Percentiles rank a stretch among this genome's conserved stretches.
These are phyloP conservation scores for Arthrobotrys entomopaga DNA, from an alignment of 2,329 filamentous ascomycete species.

Conservation along the genomic window DNA sequence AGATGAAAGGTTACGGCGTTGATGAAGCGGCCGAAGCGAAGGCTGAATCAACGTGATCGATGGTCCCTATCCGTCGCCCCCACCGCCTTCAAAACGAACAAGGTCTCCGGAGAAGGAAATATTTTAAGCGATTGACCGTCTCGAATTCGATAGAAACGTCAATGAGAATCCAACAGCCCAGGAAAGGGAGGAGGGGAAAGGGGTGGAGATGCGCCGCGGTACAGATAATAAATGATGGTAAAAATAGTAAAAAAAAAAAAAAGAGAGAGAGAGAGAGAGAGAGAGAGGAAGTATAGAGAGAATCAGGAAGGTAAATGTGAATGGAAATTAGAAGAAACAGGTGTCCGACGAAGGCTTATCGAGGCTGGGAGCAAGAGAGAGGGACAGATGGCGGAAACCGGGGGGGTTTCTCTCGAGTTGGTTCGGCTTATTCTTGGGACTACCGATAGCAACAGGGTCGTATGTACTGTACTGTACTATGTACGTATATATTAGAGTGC, in stretches of 20 bases:
- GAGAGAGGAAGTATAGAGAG: background rate
- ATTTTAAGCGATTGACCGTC: conserved; percentile 22
- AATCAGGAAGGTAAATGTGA: conserved; percentile 11
- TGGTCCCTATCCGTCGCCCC: conserved; percentile 45
- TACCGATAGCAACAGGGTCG: no score
- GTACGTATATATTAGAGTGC: no score
- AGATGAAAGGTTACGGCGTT: conserved; percentile 15
- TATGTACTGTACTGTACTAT: no score
- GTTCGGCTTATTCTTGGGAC: no score
- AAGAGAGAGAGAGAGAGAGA: background rate
- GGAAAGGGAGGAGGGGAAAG: background rate
- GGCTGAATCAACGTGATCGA: conserved; percentile 51
- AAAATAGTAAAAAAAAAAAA: background rate
- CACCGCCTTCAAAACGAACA: conserved; percentile 39
- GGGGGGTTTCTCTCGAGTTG: no score
- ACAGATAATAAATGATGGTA: background rate
- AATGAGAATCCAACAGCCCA: no score
- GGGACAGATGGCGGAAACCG: no score
- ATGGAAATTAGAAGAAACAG: background rate
- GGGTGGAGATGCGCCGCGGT: no score
- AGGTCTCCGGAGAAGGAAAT: conserved; percentile 25
- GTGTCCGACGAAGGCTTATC: background rate
- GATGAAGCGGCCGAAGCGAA: conserved; percentile 48
- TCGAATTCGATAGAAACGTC: no score
- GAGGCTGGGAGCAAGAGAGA: no score